Conservation (phyloP, 2,329 filamentous ascomycete genomes). For the Apiospora saccharicola region DNA sequence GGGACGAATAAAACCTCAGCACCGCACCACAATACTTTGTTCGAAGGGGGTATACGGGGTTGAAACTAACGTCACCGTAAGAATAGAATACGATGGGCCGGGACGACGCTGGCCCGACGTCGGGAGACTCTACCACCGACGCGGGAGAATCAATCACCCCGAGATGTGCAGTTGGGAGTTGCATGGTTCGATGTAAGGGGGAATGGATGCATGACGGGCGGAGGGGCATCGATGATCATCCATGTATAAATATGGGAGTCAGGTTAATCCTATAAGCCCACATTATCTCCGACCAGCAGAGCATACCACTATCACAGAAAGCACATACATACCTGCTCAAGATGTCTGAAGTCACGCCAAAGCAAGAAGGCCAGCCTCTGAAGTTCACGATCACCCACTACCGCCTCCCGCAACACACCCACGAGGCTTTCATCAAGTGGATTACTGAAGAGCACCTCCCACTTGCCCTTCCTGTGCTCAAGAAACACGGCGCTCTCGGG, state of each 20-base stretch:
- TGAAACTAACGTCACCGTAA: not conserved
- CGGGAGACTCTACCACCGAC: not conserved
- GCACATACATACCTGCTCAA: not conserved
- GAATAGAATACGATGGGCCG: not conserved
- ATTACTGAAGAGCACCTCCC: conserved; percentile 40
- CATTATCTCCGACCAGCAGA: not conserved
- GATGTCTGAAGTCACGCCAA: conserved; percentile 25
- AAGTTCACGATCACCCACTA: conserved; percentile 42
- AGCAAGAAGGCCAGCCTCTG: conserved; percentile 19
- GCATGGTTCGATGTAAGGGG: not conserved
- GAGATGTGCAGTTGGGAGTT: not conserved
- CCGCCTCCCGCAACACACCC: conserved; percentile 38
- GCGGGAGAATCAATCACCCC: not conserved
- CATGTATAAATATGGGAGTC: not conserved
- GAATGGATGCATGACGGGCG: not conserved
- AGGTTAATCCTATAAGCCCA: not conserved
- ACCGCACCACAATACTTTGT: not conserved
- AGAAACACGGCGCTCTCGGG: conserved; percentile 35
- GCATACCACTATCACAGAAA: not conserved
- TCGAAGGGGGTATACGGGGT: not conserved
- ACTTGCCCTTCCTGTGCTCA: conserved; percentile 39
- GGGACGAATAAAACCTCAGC: not conserved
- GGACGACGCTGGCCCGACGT: not conserved
- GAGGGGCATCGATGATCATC: not conserved
- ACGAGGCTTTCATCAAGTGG: conserved; percentile 43